Evolutionary conservation across 2,329 filamentous ascomycete species (phyloP).

Genomic region (Alternaria sp.): DNA sequence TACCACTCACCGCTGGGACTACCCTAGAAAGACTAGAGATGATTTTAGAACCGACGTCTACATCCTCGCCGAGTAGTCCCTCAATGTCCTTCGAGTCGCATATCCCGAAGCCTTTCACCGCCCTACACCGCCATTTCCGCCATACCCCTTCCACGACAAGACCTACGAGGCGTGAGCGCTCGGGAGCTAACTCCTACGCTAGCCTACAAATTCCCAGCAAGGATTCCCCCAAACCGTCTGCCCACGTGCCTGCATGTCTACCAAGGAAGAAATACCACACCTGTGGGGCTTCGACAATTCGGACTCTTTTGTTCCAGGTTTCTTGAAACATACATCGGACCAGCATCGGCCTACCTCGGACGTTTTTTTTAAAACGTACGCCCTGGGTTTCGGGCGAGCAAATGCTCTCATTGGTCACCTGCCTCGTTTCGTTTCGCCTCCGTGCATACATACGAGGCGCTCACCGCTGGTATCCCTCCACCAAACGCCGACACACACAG

Average conservation of each 20-base stretch:
- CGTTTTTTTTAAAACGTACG: conserved; percentile 8
- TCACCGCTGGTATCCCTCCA: conserved; percentile 18
- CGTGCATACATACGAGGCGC: conserved; percentile 19
- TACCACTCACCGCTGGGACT: conserved; percentile 6
- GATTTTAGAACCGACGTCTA: neutral
- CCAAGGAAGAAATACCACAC: conserved; percentile 11
- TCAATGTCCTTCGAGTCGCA: conserved; percentile 8
- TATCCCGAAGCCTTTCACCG: conserved; percentile 27
- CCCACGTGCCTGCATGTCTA: conserved; percentile 8
- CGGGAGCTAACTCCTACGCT: conserved; percentile 17
- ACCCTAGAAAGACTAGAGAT: conserved; percentile 6
- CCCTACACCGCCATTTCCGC: conserved; percentile 31
- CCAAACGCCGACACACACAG: conserved; percentile 10
- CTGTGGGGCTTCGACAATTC: conserved; percentile 11
- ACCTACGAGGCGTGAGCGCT: conserved; percentile 16
- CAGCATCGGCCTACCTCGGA: conserved; percentile 12
- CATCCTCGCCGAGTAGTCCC: conserved; percentile 3
- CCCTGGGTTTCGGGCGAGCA: neutral
- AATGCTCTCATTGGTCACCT: conserved; percentile 11
- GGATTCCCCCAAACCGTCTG: conserved; percentile 17
- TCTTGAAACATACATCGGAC: conserved; percentile 8
- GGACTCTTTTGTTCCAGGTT: conserved; percentile 13
- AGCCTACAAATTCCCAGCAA: conserved; percentile 15
- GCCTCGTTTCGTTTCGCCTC: conserved; percentile 8
- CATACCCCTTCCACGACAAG: conserved; percentile 11